Base-by-base conservation (phyloP, 257 asterid species). In the Galeopsis tetrahit region DNA sequence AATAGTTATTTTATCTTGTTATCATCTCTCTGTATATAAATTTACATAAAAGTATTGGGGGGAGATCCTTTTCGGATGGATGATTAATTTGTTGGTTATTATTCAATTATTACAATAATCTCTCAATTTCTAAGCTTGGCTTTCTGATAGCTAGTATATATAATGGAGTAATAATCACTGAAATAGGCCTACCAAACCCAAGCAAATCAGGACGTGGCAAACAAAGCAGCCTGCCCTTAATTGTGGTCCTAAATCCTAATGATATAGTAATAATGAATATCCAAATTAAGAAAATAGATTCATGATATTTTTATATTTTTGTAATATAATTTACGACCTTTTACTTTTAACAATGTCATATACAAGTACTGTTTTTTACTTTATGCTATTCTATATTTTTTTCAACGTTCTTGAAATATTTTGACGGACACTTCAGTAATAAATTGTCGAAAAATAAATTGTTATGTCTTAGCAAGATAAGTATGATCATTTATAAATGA, bases 161-260 rank as follows among this genome's bases (percentile, higher is more conserved):
- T 55, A 39, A 21, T 21, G 28, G 28, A 21, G 28, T 21, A 21
- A 14, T 21, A 9, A 40, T 33, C 17, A 10, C 6, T 65, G 49
- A 43, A 62, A 57, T 10, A 53, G 73, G 33, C 36, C 35, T 2
- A 43, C 44, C 73, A 44, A 44, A 7, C 36, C 7, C 33, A 21
- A 3, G 6, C 66, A 46, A 10, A 46, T 32, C 7, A 66, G 56
- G 11, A 28, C 62, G 10, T 32, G 33, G 14, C 35, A 57, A 3
- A 42, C 33, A 10, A 2, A 10, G 33, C 3, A 52, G 53, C n/a
- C 28, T 21, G 28, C 28, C 28, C 38, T 14, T 15, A 17, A 6
- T 33, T 33, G 69, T 58, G 73, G 73, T 67, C 79, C 48, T 67
- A 56, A 63, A 69, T 67, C 79, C 48, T 67, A 56, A 63, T 9